phyloP scores from a whole-genome alignment of 345 rosid genomes.

The Salix caprea region DNA sequence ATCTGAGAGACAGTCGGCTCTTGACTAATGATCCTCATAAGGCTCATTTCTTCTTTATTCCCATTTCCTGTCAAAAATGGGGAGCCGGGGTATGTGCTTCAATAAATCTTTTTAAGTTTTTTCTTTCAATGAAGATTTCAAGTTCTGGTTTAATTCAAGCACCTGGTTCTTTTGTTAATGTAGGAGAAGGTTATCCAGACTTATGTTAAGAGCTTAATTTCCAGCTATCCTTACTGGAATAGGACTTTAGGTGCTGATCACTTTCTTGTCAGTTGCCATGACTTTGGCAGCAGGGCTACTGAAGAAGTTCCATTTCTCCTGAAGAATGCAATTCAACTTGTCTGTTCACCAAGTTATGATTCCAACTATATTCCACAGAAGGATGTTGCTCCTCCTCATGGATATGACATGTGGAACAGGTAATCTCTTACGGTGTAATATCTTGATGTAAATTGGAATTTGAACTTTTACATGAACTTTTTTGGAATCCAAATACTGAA shows the following conservation, averaged over 20 bases:
- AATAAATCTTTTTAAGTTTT: no score
- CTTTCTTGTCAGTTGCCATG: slow-evolving; percentile 94
- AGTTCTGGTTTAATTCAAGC: no score
- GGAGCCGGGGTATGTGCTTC: no score
- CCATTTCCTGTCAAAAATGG: slow-evolving; percentile 1
- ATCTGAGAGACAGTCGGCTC: slow-evolving; percentile 12
- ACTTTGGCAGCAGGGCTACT: slow-evolving; percentile 93
- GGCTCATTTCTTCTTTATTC: slow-evolving; percentile 28
- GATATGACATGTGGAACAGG: slow-evolving; percentile 81
- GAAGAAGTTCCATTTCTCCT: slow-evolving; percentile 72
- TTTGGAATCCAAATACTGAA: no score
- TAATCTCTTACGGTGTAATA: slow-evolving; percentile 15
- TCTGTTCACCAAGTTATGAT: slow-evolving; percentile 95
- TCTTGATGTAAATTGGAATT: no score
- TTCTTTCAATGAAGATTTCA: no score
- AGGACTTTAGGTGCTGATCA: slow-evolving; percentile 96
- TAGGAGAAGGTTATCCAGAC: slow-evolving; percentile 39
- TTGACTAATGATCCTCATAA: neutral
- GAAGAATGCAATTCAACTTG: slow-evolving; percentile 87
- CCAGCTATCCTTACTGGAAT: slow-evolving; percentile 89
- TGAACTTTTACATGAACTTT: no score
- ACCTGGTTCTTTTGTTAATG: no score
- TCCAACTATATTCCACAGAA: slow-evolving; percentile 93
- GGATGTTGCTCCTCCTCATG: slow-evolving; percentile 82
- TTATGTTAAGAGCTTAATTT: slow-evolving; percentile 63